phyloP scores from a whole-genome alignment of 805 yeast species.

The Sungouiozyma ichnusensis region DNA sequence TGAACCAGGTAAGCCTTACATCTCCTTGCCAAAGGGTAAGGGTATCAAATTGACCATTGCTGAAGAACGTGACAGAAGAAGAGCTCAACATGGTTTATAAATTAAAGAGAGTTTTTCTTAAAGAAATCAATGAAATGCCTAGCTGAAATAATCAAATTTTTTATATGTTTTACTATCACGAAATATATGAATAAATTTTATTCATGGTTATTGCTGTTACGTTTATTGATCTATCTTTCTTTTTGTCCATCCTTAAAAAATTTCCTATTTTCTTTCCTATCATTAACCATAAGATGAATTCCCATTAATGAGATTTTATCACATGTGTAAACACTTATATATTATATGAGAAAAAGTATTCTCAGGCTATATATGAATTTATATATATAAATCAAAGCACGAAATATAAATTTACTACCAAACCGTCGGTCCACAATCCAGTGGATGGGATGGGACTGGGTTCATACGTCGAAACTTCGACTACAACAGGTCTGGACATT shows the following conservation, averaged over 20 bases:
- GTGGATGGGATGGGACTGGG: too few relatives aligned
- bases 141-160: too few relatives aligned
- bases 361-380: neutral
- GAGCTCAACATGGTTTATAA: slow-evolving; percentile 44
- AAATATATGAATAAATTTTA: neutral
- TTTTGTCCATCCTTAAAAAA: neutral
- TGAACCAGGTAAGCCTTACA: slow-evolving; percentile 89
- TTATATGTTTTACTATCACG: neutral
- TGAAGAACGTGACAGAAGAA: slow-evolving; percentile 98
- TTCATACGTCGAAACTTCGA: too few relatives aligned
- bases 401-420: neutral
- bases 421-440: too few relatives aligned
- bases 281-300: neutral
- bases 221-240: neutral
- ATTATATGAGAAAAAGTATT: neutral
- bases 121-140: neutral
- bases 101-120: neutral
- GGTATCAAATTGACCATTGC: slow-evolving; percentile 93
- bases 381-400: neutral
- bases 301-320: neutral
- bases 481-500: too few relatives aligned
- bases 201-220: neutral
- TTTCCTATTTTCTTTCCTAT: neutral
- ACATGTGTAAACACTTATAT: neutral
- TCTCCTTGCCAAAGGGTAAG: slow-evolving; percentile 97